A percentile compares a stretch with the other conserved stretches of the same genome.
phyloP scores from a whole-genome alignment of 2,329 filamentous ascomycete species.

The Hymenoscyphus infarciens region DNA sequence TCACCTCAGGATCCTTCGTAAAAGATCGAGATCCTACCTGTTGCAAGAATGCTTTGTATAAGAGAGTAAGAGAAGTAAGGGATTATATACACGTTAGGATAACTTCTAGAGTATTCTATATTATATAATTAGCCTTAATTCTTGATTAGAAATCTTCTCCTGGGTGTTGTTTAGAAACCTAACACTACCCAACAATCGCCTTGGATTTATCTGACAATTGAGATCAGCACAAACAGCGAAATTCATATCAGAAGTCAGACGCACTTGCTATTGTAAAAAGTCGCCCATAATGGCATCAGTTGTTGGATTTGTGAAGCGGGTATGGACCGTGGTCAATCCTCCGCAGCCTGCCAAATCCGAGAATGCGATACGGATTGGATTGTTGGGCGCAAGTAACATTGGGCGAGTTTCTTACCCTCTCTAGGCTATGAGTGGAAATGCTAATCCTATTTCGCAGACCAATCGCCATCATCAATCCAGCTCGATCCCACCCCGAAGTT shows the following conservation, averaged over 20 bases:
- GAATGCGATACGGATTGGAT: conserved; percentile 35
- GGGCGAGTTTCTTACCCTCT: conserved; percentile 26
- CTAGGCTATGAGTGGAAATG: not conserved
- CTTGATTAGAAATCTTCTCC: too few species aligned
- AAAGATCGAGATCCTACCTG: too few species aligned
- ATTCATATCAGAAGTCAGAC: not conserved
- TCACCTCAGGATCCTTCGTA: too few species aligned
- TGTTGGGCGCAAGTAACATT: conserved; percentile 38
- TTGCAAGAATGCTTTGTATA: too few species aligned
- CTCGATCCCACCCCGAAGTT: conserved; percentile 51
- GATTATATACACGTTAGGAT: too few species aligned
- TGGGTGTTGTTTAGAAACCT: too few species aligned
- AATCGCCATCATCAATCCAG: conserved; percentile 44
- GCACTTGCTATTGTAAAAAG: not conserved
- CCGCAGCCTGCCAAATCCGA: conserved; percentile 18
- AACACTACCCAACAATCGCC: too few species aligned
- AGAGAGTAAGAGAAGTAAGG: too few species aligned
- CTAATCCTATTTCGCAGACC: conserved; percentile 32
- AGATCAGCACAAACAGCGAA: not conserved
- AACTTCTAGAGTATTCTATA: too few species aligned
- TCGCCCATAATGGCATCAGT: not conserved
- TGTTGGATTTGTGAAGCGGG: conserved; percentile 12
- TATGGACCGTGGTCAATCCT: conserved; percentile 17
- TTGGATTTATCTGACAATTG: not conserved
- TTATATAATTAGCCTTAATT: too few species aligned